Conservation (phyloP, 2,329 filamentous ascomycete genomes). For the Cytospora piceicola region DNA sequence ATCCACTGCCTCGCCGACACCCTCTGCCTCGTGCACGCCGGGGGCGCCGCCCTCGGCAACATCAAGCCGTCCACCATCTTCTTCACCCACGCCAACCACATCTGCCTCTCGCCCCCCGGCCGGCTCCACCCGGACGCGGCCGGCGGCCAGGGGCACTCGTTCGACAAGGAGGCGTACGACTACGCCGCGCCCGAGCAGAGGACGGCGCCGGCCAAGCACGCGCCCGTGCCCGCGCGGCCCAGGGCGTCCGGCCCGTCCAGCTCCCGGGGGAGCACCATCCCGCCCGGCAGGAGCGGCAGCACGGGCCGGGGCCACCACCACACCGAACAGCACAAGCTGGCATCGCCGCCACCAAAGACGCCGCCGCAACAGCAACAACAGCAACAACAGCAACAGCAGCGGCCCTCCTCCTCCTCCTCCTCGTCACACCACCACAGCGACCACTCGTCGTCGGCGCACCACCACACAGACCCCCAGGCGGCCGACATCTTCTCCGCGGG, state of each 20-base stretch:
- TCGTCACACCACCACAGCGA: not conserved
- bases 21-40: constrained; percentile 67
- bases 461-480: constrained; percentile 52
- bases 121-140: constrained; percentile 49
- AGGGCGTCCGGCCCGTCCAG: constrained; percentile 39
- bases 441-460: too few species aligned
- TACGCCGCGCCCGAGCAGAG: constrained; percentile 73
- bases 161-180: constrained; percentile 72
- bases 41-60: constrained; percentile 66
- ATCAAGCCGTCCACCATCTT: constrained; percentile 74
- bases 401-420: constrained; percentile 44
- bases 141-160: constrained; percentile 48
- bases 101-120: constrained; percentile 69
- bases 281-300: not conserved
- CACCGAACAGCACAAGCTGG: constrained; percentile 33
- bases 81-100: constrained; percentile 65
- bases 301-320: not conserved
- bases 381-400: not conserved
- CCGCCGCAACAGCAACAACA: constrained; percentile 36
- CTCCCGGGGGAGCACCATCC: constrained; percentile 39
- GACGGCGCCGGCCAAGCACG: constrained; percentile 44
- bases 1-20: constrained; percentile 74
- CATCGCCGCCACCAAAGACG: constrained; percentile 32
- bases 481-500: constrained; percentile 76
- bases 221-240: constrained; percentile 36